Conservation (phyloP, 2,329 filamentous ascomycete genomes). For the Polytolypa hystricis region DNA sequence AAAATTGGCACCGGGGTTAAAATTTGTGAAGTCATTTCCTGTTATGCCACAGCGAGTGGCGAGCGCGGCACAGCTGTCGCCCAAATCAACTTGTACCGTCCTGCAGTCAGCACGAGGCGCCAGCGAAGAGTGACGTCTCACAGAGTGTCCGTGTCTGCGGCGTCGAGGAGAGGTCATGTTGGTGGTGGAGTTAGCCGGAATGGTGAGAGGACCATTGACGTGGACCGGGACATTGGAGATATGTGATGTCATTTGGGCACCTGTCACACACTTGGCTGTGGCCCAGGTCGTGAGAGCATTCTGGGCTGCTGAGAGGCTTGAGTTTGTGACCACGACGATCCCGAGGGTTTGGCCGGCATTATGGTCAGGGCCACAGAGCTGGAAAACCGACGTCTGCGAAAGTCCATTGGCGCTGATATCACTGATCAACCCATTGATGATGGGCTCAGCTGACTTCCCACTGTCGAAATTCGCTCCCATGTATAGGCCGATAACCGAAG, state of each 20-base stretch:
- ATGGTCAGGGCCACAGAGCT: neutral
- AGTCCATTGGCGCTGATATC: neutral
- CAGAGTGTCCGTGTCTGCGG: too few relatives aligned
- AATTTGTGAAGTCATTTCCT: conserved; percentile 26
- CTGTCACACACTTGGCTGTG: neutral
- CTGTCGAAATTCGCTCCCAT: conserved; percentile 5
- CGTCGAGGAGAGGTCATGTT: neutral
- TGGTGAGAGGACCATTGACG: neutral
- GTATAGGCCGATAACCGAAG: conserved; percentile 7
- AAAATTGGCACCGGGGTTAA: conserved; percentile 21
- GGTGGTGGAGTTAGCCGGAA: neutral
- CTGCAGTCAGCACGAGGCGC: neutral
- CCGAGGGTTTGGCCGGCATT: conserved; percentile 4
- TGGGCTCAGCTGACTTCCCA: neutral
- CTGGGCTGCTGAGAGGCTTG: conserved; percentile 2
- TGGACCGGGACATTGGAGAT: neutral
- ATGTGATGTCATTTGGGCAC: neutral
- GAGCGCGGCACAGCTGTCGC: conserved; percentile 28
- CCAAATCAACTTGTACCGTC: conserved; percentile 20
- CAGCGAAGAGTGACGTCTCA: too few relatives aligned
- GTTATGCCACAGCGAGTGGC: conserved; percentile 31
- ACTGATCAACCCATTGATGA: conserved; percentile 3
- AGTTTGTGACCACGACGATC: conserved; percentile 3
- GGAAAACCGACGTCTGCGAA: neutral
- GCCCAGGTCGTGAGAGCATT: conserved; percentile 4